Conservation (phyloP, 768 basidiomycete genomes). For the Xerocomellus amylosporus region DNA sequence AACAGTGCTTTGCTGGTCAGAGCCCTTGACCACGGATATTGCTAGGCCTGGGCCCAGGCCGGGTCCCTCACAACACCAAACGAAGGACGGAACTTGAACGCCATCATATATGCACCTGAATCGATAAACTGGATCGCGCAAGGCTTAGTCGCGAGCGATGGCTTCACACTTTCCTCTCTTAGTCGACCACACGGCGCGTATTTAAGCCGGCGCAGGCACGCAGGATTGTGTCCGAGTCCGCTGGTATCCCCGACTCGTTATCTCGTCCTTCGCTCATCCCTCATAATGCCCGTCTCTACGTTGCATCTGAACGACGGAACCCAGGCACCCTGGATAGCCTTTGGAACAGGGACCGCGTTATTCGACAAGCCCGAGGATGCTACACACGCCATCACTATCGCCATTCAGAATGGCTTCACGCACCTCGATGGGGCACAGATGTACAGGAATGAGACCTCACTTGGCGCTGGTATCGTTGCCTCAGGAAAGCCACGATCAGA, state of each 20-base stretch:
- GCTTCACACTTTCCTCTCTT: background rate
- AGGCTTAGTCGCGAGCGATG: constrained; percentile 9
- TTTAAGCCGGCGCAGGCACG: background rate
- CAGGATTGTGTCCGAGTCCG: background rate
- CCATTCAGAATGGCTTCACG: constrained; percentile 54
- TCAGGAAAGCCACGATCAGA: constrained; percentile 52
- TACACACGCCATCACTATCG: constrained; percentile 36
- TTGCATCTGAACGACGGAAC: constrained; percentile 56
- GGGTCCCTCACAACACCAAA: too few relatives aligned
- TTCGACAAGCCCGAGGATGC: constrained; percentile 39
- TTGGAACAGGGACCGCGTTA: constrained; percentile 60
- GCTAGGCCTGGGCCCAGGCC: too few relatives aligned
- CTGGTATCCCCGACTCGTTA: background rate
- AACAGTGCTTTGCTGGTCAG: too few relatives aligned
- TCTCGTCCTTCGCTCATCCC: constrained; percentile 7
- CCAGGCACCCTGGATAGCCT: constrained; percentile 54
- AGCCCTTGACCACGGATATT: too few relatives aligned
- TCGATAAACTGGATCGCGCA: background rate
- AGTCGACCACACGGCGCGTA: constrained; percentile 11
- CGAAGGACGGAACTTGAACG: background rate
- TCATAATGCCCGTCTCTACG: constrained; percentile 27
- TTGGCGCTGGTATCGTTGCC: constrained; percentile 49
- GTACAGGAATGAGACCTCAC: constrained; percentile 54
- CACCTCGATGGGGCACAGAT: constrained; percentile 66
- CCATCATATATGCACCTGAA: background rate